A percentile compares a stretch with the other conserved stretches of the same genome.
Evolutionary conservation across 495 filamentous ascomycete species (phyloP).

Genomic region (Chaetomium cochliodes): DNA sequence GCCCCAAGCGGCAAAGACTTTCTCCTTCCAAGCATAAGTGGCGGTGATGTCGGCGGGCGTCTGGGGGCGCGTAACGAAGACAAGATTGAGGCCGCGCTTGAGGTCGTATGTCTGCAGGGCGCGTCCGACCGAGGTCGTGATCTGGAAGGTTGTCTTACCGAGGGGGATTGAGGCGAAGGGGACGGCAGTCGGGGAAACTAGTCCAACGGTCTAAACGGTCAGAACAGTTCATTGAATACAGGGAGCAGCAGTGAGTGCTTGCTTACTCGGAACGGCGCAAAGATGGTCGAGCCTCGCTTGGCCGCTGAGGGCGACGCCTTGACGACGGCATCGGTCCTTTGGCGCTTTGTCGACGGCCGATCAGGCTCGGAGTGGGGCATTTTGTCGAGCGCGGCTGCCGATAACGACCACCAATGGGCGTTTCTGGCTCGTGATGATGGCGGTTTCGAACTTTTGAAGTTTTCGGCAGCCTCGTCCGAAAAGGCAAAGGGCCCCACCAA

Average conservation of each 20-base stretch:
- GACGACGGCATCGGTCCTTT: conserved; percentile 52
- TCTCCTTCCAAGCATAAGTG: conserved; percentile 82
- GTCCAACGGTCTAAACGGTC: conserved; percentile 70
- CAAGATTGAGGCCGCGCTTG: conserved; percentile 78
- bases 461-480: conserved; percentile 29
- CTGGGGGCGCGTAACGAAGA: conserved; percentile 87
- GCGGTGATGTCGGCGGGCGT: conserved; percentile 84
- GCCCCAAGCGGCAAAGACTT: conserved; percentile 83
- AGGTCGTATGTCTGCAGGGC: conserved; percentile 94
- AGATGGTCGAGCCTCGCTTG: conserved; percentile 65
- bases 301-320: conserved; percentile 33
- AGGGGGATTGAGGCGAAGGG: conserved; percentile 86
- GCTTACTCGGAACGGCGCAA: conserved; percentile 86
- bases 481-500: conserved; percentile 7
- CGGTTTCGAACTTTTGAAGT: conserved; percentile 28
- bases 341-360: conserved; percentile 62
- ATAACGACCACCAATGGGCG: conserved; percentile 11
- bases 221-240: neutral
- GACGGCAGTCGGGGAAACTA: conserved; percentile 84
- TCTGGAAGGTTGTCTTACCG: conserved; percentile 92
- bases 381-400: conserved; percentile 13
- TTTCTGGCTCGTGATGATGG: neutral
- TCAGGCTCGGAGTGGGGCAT: conserved; percentile 55
- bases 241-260: neutral
- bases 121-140: conserved; percentile 89